Evolutionary conservation across 306 rosid species (phyloP).

Genomic region (Psophocarpus tetragonolobus): DNA sequence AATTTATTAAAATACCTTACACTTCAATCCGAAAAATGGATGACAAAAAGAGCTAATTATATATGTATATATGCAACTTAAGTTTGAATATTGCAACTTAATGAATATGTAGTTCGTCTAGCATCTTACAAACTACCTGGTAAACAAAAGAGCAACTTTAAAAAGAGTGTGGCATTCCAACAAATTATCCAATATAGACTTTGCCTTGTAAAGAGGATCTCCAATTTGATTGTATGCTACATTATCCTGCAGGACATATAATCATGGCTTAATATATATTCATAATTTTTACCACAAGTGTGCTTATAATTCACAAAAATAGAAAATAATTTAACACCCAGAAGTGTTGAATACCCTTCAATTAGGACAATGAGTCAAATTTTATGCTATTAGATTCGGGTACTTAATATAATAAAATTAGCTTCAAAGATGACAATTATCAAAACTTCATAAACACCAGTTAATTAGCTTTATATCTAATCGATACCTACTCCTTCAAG

Average conservation of each 20-base stretch:
- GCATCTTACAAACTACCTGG: conserved; percentile 23
- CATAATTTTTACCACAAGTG: background rate
- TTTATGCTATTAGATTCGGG: background rate
- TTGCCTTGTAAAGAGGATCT: conserved; percentile 26
- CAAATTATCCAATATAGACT: conserved; percentile 17
- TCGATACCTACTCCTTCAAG: no score
- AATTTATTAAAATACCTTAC: background rate
- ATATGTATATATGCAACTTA: background rate
- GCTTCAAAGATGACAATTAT: no score
- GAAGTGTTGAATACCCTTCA: background rate
- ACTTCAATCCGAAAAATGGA: conserved; percentile 24
- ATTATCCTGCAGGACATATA: conserved; percentile 37
- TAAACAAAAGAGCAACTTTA: conserved; percentile 18
- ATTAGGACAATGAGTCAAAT: background rate
- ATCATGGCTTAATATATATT: background rate
- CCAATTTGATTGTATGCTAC: conserved; percentile 41
- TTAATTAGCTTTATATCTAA: no score
- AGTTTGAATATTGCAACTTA: conserved; percentile 23
- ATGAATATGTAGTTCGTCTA: conserved; percentile 2
- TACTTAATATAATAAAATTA: no score
- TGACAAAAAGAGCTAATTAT: background rate
- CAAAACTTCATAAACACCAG: no score
- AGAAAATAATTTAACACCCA: background rate
- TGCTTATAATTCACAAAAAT: background rate
- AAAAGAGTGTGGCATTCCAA: conserved; percentile 19